Base-by-base conservation (phyloP, 2,329 filamentous ascomycete genomes). In the Ophiocordyceps unilateralis region DNA sequence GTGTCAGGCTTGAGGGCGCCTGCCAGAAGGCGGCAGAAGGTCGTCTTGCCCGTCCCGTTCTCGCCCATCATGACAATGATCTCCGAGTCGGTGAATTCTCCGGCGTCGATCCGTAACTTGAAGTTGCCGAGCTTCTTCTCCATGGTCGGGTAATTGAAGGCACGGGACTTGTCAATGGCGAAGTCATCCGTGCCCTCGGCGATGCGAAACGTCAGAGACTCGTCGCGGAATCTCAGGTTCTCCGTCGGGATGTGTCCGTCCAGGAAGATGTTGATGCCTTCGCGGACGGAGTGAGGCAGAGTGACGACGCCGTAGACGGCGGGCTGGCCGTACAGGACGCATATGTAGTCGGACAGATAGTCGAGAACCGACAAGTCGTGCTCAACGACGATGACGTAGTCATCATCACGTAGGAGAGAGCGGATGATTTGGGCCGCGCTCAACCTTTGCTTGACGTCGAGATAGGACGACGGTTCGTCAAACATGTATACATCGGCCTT, bases 61-160 rank as follows among this genome's bases (percentile, higher is more conserved):
- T 96, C 89, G 53, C 91, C 91, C 91, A 98, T 96, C 86, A 98
- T 93, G 64, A 98, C 91, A 45, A 98, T 78, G 53, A 98, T 98
- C 60, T 98, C 91, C 0, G 91, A 98, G 62, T 98, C 89, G 19
- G 91, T 96, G 60, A 98, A 98, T 47, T 81, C 72, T 53, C 93
- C 91, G 21, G 74, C 45, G 40, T 96, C 83, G 50, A 98, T 79
- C 45, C 65, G 74, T 41, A 98, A 76, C 55, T 83, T 77, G 74
- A 98, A 98, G 60, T 73, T 75, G 47, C 88, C 91, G 32, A 96
- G 72, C 0, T 83, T 91, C 75, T 96, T 96, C 62, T 85, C 73
- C 87, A 98, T 94, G 43, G 67, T 67, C 30, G 91, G 89, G 62
- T 96, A 98, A 46, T 65, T 68, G 69, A 94, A 96, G 41, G 78